Evolutionary conservation across 805 yeast genomes (phyloP).

Genomic region (Metschnikowia sp.): DNA sequence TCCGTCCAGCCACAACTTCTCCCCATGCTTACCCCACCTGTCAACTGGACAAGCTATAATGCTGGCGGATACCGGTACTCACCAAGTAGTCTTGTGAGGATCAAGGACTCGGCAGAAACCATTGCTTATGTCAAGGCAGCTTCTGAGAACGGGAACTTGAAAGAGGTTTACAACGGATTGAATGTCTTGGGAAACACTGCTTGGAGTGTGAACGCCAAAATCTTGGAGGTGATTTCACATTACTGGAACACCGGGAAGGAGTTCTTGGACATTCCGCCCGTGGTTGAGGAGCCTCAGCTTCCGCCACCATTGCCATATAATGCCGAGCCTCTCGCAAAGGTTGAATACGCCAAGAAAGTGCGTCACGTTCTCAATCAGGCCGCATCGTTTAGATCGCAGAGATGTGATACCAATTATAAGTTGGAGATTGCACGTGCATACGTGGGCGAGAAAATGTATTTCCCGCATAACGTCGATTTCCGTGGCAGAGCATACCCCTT

Average conservation of each 20-base stretch:
- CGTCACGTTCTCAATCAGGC: conserved; percentile 57
- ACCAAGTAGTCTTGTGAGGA: conserved; percentile 63
- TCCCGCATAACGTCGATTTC: conserved; percentile 79
- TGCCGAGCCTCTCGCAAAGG: conserved; percentile 68
- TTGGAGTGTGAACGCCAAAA: conserved; percentile 82
- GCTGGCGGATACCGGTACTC: conserved; percentile 82
- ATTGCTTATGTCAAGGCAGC: conserved; percentile 85
- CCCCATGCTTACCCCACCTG: conserved; percentile 92
- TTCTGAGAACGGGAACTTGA: conserved; percentile 61
- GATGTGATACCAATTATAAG: conserved; percentile 93
- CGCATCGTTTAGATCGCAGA: conserved; percentile 70
- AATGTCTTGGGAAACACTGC: conserved; percentile 63
- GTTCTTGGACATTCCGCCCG: conserved; percentile 69
- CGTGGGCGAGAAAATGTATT: conserved; percentile 70
- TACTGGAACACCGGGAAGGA: conserved; percentile 85
- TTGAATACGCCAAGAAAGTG: conserved; percentile 64
- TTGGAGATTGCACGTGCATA: conserved; percentile 91
- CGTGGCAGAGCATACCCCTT: conserved; percentile 84
- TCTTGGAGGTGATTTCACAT: conserved; percentile 65
- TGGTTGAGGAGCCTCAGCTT: conserved; percentile 40
- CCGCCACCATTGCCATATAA: conserved; percentile 53
- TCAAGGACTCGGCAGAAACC: conserved; percentile 86
- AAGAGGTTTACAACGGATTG: conserved; percentile 66
- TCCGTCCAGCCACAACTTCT: conserved; percentile 79
- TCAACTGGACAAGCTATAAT: conserved; percentile 79